Evolutionary conservation across 352 stramenopile genomes (phyloP).

Genomic region (Peronospora farinosa): DNA sequence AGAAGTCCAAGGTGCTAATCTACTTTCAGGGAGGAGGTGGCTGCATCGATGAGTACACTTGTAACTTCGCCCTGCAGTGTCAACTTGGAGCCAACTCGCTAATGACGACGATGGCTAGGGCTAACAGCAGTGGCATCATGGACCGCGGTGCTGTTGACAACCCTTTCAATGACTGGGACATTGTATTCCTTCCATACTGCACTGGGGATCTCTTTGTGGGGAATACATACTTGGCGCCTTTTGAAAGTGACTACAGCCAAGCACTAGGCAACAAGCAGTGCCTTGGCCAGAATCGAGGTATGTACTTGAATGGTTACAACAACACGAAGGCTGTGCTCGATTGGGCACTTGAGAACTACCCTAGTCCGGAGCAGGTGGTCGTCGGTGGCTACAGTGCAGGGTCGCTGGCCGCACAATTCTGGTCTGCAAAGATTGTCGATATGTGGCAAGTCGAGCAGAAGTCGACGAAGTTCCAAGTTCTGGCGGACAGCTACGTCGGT

Average conservation of each 20-base stretch:
- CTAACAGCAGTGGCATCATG: conserved; percentile 39
- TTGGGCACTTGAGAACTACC: conserved; percentile 53
- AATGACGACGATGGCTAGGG: conserved; percentile 31
- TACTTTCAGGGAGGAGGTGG: conserved; percentile 51
- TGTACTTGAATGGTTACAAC: conserved; percentile 47
- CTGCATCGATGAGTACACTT: conserved; percentile 48
- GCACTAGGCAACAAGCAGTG: conserved; percentile 34
- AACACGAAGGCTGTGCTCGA: conserved; percentile 49
- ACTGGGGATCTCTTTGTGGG: conserved; percentile 57
- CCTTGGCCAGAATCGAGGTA: conserved; percentile 29
- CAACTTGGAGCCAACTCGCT: conserved; percentile 26
- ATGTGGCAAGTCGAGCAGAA: conserved; percentile 44
- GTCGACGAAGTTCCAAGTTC: conserved; percentile 34
- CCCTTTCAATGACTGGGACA: conserved; percentile 60
- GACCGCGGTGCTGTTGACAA: conserved; percentile 37
- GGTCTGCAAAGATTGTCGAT: conserved; percentile 31
- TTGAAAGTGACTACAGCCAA: conserved; percentile 23
- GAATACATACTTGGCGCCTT: conserved; percentile 15
- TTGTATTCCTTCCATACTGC: conserved; percentile 65
- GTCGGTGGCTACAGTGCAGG: conserved; percentile 47
- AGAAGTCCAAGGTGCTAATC: conserved; percentile 51
- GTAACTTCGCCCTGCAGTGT: conserved; percentile 50
- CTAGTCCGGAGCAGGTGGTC: conserved; percentile 39
- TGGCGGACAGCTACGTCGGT: conserved; percentile 44
- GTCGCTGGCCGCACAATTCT: conserved; percentile 37